Evolutionary conservation across 257 asterid species (phyloP), one percentile per base, ranked within the genome.

Genomic region (Osmanthus fragrans): DNA sequence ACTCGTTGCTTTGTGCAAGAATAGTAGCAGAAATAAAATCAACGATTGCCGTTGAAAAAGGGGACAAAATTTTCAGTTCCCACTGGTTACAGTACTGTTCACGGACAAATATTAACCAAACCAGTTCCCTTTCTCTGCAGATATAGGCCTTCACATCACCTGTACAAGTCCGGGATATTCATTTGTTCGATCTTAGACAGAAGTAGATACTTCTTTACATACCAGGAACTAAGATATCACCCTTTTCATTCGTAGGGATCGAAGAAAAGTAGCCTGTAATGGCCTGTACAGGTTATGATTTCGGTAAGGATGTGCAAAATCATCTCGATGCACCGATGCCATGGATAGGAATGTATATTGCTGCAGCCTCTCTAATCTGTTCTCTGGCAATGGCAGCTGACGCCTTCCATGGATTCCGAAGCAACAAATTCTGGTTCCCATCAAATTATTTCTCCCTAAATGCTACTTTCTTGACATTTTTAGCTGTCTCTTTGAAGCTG

Each of bases 281-380:
- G 64, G 64, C 9, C 64, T 54, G 27, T n/a, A n/a, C 27, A 19
- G 64, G 2, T 4, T 18, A 51, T 54, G 27, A 54, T 54, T 54
- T n/a, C 27, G 11, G 27, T n/a, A 54, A n/a, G 11, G 64, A 54
- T n/a, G 64, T 54, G 64, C 70, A 74, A 39, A 16, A 54, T 15
- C 60, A 30, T 27, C 84, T 76, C 15, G 47, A 76, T 5, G 25
- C 29, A 37, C 68, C 82, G 56, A 81, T 78, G 77, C 82, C 77
- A 65, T 82, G 80, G 82, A 72, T 82, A 2, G 82, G 80, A 23
- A 5, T 80, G 58, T 80, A 75, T 25, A 7, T 63, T 2, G 84
- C 80, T 0, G 60, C 68, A 6, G 81, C 85, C 7, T 77, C 85
- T n/a, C n/a, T 25, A 0, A 33, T 58, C 33, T 77, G 81, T 23